Base-by-base conservation (phyloP, 1,284 basidiomycete genomes). In the Trametes versicolor region DNA sequence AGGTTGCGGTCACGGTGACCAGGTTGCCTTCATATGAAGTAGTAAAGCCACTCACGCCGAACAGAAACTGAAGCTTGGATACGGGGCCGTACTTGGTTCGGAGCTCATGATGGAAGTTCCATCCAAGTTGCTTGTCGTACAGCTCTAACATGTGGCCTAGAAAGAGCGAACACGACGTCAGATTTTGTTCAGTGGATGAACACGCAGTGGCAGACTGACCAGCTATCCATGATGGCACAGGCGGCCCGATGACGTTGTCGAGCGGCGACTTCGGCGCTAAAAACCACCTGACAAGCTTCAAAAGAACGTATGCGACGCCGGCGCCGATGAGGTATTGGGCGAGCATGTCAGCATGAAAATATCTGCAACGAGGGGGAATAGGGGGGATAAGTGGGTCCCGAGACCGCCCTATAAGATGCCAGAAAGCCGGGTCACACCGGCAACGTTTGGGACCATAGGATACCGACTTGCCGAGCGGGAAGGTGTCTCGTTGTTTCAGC, bases 191-290 rank as follows among this genome's bases (percentile, higher is more conserved):
- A 56, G 2, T 4, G 2, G 1, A 29, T 21, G 25, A 17, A 32
- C 29, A 32, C 13, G 41, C 15, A 43, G 41, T 43, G 41, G 8
- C 15, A n/a, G 21, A 13, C 63, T 2, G 41, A 55, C 63, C 63
- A 12, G 27, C 47, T 2, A 54, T n/a, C 57, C 51, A 57, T 12
- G 63, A 64, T 2, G 41, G 45, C 2, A 53, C 29, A 17, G 60
- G 58, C 1, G 74, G 74, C 0, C 74, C 73, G 1, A 65, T 60
- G 54, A 74, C 63, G 47, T 70, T 69, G 49, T 72, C 72, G 13
- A 73, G 49, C 1, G 67, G 56, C 8, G 67, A 67, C 23, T 39
- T 41, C 4, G 48, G 27, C 9, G 19, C 6, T 27, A 25, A 21
- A 3, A n/a, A 3, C 25, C 32, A 34, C 8, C 10, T 47, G 4